These are phyloP conservation scores for Rhododendron vialii DNA, from an alignment of 148 eudicot genomes.

Conservation along the genomic window DNA sequence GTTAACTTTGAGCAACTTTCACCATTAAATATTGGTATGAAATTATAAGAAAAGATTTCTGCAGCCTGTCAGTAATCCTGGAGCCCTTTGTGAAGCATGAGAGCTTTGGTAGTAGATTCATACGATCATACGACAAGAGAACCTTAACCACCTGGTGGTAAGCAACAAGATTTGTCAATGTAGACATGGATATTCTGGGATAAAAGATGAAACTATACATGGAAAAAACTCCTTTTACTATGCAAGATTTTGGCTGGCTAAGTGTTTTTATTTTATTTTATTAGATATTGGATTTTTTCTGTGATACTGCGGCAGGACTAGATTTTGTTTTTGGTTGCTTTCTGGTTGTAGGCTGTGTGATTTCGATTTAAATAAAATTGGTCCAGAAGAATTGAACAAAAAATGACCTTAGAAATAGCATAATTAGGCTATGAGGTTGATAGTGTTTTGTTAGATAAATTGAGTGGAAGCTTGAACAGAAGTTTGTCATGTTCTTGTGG, in stretches of 20 bases:
- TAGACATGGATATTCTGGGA: neutral
- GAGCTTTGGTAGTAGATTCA: neutral
- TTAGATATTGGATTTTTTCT: neutral
- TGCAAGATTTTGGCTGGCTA: neutral
- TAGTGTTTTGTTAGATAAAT: neutral
- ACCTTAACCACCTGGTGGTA: neutral
- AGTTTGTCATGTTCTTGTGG: neutral
- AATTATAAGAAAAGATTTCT: neutral
- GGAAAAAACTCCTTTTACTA: neutral
- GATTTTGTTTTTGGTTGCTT: neutral
- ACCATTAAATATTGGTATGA: neutral
- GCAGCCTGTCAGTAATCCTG: neutral
- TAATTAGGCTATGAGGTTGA: no score
- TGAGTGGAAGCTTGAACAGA: neutral
- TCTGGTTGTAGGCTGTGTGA: neutral
- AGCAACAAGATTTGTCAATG: neutral
- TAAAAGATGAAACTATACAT: neutral
- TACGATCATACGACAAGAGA: neutral
- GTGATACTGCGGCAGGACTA: neutral
- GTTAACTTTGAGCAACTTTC: neutral
- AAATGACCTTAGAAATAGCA: no score
- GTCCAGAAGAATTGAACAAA: no score
- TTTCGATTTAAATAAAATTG: no score
- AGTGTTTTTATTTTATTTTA: neutral
- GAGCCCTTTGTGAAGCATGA: neutral